Evolutionary conservation across 1,284 basidiomycete genomes (phyloP).

Genomic region (Trichosporon sp.): DNA sequence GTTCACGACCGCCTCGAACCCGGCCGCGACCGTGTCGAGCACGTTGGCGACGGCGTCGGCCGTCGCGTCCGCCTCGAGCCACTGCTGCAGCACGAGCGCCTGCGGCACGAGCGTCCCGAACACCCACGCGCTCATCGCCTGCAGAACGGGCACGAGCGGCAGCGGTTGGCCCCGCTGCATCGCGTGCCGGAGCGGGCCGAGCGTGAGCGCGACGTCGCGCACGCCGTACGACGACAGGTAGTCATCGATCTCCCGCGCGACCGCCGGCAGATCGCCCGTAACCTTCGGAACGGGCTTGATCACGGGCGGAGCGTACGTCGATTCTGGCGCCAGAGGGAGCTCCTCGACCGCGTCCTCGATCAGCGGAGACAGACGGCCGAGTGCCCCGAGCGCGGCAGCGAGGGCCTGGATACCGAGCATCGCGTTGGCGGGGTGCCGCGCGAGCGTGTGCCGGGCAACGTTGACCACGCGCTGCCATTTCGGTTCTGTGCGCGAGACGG

Average conservation of each 20-base stretch:
- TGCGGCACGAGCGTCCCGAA: conserved; percentile 11
- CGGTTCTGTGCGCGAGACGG: conserved; percentile 15
- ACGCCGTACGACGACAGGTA: conserved; percentile 17
- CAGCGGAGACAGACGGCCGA: not conserved
- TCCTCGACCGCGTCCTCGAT: conserved; percentile 7
- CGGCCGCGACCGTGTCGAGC: not conserved
- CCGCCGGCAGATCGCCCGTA: not conserved
- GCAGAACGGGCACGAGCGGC: conserved; percentile 24
- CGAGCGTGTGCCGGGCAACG: conserved; percentile 12
- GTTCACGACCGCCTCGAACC: not conserved
- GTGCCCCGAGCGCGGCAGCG: not conserved
- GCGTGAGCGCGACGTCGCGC: conserved; percentile 7
- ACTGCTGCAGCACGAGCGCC: conserved; percentile 14
- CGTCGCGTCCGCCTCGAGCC: conserved; percentile 10
- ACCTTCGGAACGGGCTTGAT: conserved; percentile 6
- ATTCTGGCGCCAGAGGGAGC: not conserved
- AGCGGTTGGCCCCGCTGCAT: conserved; percentile 19
- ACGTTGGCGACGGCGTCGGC: not conserved
- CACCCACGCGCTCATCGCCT: conserved; percentile 23
- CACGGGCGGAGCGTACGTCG: conserved; percentile 14
- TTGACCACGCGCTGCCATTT: conserved; percentile 21
- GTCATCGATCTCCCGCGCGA: not conserved
- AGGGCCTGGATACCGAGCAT: not conserved
- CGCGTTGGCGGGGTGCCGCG: not conserved
- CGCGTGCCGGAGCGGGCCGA: conserved; percentile 25